Base-by-base conservation (phyloP, 176 grass and related monocot genomes). In the Tillandsia fasciculata region DNA sequence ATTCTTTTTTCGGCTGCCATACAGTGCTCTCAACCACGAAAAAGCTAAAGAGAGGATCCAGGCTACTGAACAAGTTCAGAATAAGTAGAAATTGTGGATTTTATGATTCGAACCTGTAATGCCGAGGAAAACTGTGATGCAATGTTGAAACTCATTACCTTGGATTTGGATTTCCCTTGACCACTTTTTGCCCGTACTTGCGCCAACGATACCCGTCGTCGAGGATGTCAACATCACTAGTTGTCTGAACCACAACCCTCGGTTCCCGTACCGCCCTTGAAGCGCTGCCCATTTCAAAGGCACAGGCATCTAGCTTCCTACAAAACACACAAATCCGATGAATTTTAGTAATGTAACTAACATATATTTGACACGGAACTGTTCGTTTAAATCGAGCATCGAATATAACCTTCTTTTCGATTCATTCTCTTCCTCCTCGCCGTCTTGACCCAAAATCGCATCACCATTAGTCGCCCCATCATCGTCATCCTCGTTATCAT, bases 181-280 rank as follows among this genome's bases (percentile, higher is more conserved):
- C 95, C 61, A 99, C 95, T 81, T 99, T 99, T 72, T 99, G 95
- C 8, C 95, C 95, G 82, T 99, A 99, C 69, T 99, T 99, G 72
- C 95, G 86, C 95, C 95, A 99, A 52, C 95, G 84, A 64, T 99
- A 99, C 15, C 95, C 95, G 8, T 99, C 95, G 0, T 99, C 95
- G 59, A 99, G 95, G 66, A 99, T 99, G 75, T 99, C 95, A 0
- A 99, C 90, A 67, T 99, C 95, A 63, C 95, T 99, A 54, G 84
- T 99, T n/a, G 90, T 99, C 77, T 99, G 95, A 52, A 99, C 84
- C 18, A 99, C 95, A 49, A 99, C 95, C 29, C 95, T 82, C 28
- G 95, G 95, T 73, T 99, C 95, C 42, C 90, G 78, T 70, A 90
- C 73, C 52, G 90, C 82, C 74, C 90, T 90, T 2, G 95, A 99